These are phyloP conservation scores for Leptosphaerulina australis DNA, from an alignment of 2,329 filamentous ascomycete genomes.

Conservation along the genomic window DNA sequence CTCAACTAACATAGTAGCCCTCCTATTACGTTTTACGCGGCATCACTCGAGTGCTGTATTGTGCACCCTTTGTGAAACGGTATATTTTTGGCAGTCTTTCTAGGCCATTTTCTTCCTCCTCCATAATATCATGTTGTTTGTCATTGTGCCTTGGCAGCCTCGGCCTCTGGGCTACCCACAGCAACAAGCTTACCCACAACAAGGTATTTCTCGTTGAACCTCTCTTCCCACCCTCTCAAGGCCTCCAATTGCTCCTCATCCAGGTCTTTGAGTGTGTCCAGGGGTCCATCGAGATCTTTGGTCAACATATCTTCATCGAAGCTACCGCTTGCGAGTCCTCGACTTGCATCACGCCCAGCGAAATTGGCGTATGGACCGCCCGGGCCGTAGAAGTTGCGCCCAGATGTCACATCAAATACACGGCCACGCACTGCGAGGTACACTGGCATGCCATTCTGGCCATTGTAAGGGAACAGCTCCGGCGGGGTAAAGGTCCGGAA, in stretches of 20 bases:
- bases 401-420: conserved; percentile 87
- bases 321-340: conserved; percentile 64
- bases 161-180: conserved; percentile 61
- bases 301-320: conserved; percentile 56
- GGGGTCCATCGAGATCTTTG: conserved; percentile 80
- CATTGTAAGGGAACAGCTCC: conserved; percentile 86
- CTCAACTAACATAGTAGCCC: too few species aligned
- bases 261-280: conserved; percentile 77
- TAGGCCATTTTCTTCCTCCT: neutral
- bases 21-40: too few species aligned
- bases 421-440: conserved; percentile 90
- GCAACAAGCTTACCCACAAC: conserved; percentile 87
- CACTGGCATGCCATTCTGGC: conserved; percentile 73
- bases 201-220: conserved; percentile 91
- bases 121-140: neutral
- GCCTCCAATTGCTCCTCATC: conserved; percentile 79
- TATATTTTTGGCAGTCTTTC: neutral
- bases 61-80: too few species aligned
- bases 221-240: conserved; percentile 87
- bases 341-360: conserved; percentile 86
- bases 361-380: conserved; percentile 96
- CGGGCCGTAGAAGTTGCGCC: conserved; percentile 94
- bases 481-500: conserved; percentile 85
- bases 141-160: conserved; percentile 46
- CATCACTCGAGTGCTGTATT: too few species aligned